A percentile compares a stretch with the other conserved stretches of the same genome.
These are phyloP conservation scores for Penicillium diatomitis DNA, from an alignment of 495 filamentous ascomycete species.

Conservation along the genomic window DNA sequence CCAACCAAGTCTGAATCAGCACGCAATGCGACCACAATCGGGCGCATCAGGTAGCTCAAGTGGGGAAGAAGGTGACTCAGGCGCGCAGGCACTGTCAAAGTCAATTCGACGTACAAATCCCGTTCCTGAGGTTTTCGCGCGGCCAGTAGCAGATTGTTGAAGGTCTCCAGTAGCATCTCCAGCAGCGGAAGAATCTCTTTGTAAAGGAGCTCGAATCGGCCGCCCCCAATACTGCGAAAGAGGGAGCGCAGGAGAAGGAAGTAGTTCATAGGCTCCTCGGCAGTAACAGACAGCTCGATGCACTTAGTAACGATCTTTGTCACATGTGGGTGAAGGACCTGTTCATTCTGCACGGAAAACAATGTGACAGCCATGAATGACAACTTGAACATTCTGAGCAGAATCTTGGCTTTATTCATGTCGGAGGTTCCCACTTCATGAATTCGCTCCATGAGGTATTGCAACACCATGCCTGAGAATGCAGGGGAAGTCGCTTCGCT, in stretches of 20 bases:
- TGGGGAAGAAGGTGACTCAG: conserved; percentile 96
- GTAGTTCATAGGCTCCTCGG: conserved; percentile 97
- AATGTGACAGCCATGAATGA: conserved; percentile 99
- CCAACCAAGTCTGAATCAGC: conserved; percentile 89
- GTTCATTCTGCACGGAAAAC: conserved; percentile 90
- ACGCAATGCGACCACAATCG: conserved; percentile 85
- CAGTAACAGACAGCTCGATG: conserved; percentile 88
- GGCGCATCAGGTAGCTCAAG: conserved; percentile 92
- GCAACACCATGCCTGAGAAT: conserved; percentile 94
- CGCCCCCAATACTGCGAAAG: conserved; percentile 94
- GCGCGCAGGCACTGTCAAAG: conserved; percentile 88
- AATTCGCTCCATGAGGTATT: conserved; percentile 94
- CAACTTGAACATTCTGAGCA: conserved; percentile 92
- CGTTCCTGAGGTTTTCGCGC: conserved; percentile 83
- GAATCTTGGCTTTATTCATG: conserved; percentile 79
- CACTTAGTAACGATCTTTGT: conserved; percentile 93
- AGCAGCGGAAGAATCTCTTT: conserved; percentile 94
- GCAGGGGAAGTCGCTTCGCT: conserved; percentile 95
- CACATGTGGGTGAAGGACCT: conserved; percentile 89
- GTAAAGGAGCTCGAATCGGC: conserved; percentile 93
- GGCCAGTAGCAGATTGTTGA: conserved; percentile 85
- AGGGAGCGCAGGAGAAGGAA: conserved; percentile 87
- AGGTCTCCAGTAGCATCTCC: conserved; percentile 93
- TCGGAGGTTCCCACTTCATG: conserved; percentile 89
- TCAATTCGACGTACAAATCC: conserved; percentile 95